Conservation (phyloP, 2,329 filamentous ascomycete genomes). For the Talaromyces sp. region DNA sequence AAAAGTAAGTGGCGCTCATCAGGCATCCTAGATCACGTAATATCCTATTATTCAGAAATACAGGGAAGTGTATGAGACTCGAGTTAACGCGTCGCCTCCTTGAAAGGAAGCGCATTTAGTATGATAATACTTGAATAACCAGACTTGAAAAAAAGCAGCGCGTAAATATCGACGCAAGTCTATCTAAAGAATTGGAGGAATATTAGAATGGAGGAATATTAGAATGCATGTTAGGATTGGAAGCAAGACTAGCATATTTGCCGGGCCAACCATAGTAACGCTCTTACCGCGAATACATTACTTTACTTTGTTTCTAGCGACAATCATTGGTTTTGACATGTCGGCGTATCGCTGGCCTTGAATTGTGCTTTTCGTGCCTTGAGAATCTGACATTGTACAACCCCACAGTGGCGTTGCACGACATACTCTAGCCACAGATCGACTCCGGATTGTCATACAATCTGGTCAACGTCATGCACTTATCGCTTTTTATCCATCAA, state of each 20-base stretch:
- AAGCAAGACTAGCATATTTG: not conserved
- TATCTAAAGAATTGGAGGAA: not conserved
- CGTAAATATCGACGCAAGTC: not conserved
- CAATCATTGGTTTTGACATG: not conserved
- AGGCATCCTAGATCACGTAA: not conserved
- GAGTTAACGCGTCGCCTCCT: not conserved
- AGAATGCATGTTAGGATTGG: not conserved
- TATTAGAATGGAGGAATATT: not conserved
- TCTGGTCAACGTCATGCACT: too few species aligned
- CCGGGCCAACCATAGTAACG: not conserved
- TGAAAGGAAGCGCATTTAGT: not conserved
- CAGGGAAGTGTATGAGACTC: not conserved
- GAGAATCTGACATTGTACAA: not conserved
- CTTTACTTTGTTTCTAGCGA: not conserved
- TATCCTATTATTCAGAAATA: too few species aligned
- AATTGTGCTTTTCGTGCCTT: not conserved
- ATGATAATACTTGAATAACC: too few species aligned
- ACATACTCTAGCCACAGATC: too few species aligned
- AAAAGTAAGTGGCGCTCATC: not conserved
- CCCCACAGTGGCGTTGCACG: too few species aligned
- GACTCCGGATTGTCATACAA: too few species aligned
- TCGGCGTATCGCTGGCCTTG: not conserved
- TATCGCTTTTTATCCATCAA: too few species aligned
- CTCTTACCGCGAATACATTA: not conserved
- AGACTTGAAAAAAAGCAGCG: not conserved